phyloP scores from a whole-genome alignment of 2,329 filamentous ascomycete species.

The Eutypa lata region DNA sequence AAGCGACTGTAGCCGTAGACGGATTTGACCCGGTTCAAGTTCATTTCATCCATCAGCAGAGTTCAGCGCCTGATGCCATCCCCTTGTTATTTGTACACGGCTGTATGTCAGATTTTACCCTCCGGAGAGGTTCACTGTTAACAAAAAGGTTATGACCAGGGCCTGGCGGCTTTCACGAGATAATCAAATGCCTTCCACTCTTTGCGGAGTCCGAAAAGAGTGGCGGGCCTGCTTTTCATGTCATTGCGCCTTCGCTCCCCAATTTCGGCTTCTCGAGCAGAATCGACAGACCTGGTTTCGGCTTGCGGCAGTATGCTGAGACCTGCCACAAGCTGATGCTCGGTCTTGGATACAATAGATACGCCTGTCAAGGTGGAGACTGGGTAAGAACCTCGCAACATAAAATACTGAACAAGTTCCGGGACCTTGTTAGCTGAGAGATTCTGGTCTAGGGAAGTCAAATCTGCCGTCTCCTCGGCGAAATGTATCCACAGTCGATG shows the following conservation, averaged over 20 bases:
- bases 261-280: constrained; percentile 35
- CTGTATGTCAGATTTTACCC: constrained; percentile 4
- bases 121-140: too few species aligned
- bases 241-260: constrained; percentile 34
- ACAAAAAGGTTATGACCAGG: constrained; percentile 6
- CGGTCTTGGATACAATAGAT: constrained; percentile 26
- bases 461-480: constrained; percentile 5
- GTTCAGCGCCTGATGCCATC: constrained; percentile 3
- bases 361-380: constrained; percentile 17
- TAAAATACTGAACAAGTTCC: background rate
- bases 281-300: constrained; percentile 24
- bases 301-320: constrained; percentile 22
- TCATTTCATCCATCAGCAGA: constrained; percentile 15
- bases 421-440: background rate
- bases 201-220: constrained; percentile 11
- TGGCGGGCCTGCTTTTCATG: constrained; percentile 27
- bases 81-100: constrained; percentile 15
- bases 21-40: constrained; percentile 10
- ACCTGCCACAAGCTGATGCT: constrained; percentile 30
- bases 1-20: constrained; percentile 9
- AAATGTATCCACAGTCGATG: constrained; percentile 6
- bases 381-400: background rate
- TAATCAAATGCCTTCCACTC: constrained; percentile 16
- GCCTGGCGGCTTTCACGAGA: constrained; percentile 29
- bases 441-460: constrained; percentile 3